Evolutionary conservation across 169 alveolate species (phyloP).

Genomic region (Toxoplasma gondii): DNA sequence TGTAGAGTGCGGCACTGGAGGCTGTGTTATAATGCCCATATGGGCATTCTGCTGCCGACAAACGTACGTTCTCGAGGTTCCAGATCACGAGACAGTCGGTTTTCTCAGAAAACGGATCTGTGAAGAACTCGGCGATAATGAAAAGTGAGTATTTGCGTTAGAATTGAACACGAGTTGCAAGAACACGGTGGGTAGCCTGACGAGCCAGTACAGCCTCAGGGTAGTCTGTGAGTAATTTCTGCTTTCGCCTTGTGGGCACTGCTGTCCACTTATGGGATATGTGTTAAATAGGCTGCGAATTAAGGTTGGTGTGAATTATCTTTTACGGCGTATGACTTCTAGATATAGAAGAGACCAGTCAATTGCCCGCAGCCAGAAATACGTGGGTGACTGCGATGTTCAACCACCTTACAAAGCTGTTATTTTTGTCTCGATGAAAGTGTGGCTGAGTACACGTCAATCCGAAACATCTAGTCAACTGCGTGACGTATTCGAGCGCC

Average conservation of each 20-base stretch:
- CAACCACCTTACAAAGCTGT: too few relatives aligned
- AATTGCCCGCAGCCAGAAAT: too few relatives aligned
- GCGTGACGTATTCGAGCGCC: too few relatives aligned
- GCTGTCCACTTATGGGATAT: too few relatives aligned
- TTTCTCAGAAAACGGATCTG: slow-evolving; percentile 32
- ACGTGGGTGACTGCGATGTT: too few relatives aligned
- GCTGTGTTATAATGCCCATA: slow-evolving; percentile 60
- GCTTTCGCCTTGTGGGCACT: background rate
- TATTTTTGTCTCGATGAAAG: too few relatives aligned
- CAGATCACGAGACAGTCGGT: slow-evolving; percentile 63
- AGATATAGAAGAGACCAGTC: too few relatives aligned
- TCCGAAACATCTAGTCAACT: too few relatives aligned
- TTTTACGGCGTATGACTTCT: too few relatives aligned
- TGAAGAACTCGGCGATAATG: slow-evolving; percentile 61
- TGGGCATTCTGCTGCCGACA: slow-evolving; percentile 68
- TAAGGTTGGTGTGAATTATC: too few relatives aligned
- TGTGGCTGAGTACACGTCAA: too few relatives aligned
- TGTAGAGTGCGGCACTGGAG: slow-evolving; percentile 62
- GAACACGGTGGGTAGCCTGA: background rate
- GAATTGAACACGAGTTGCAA: background rate
- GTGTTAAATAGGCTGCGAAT: too few relatives aligned
- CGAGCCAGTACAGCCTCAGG: background rate
- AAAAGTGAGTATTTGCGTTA: background rate
- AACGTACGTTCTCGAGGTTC: slow-evolving; percentile 29
- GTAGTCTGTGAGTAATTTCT: background rate